phyloP scores from a whole-genome alignment of 78 protist genomes.

The slime mould (Dictyostelium discoideum) region DNA sequence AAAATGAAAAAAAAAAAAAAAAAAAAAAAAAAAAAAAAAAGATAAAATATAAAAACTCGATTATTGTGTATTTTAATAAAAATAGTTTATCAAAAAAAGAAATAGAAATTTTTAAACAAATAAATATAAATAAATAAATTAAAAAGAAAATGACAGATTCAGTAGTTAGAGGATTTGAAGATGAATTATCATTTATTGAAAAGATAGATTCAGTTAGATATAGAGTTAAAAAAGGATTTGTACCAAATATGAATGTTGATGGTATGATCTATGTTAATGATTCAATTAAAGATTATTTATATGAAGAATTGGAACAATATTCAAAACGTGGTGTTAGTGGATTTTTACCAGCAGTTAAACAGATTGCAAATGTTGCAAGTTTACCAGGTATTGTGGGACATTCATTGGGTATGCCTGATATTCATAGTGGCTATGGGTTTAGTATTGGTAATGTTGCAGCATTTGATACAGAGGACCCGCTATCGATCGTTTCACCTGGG shows the following conservation, averaged over 20 bases:
- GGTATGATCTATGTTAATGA: slow-evolving; percentile 92
- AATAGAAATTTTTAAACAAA: neutral
- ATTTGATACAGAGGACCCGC: slow-evolving; percentile 94
- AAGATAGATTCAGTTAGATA: slow-evolving; percentile 68
- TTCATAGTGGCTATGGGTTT: slow-evolving; percentile 96
- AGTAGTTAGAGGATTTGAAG: slow-evolving; percentile 42
- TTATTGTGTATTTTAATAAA: no score
- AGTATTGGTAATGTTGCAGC: slow-evolving; percentile 98
- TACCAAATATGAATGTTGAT: slow-evolving; percentile 90
- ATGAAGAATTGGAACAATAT: slow-evolving; percentile 90
- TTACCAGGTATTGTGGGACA: slow-evolving; percentile 95
- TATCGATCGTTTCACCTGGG: slow-evolving; percentile 97
- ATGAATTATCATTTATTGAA: slow-evolving; percentile 83
- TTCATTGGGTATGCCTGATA: slow-evolving; percentile 95
- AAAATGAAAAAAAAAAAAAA: no score
- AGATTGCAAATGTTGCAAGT: slow-evolving; percentile 94
- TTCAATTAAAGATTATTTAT: slow-evolving; percentile 72
- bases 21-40: no score
- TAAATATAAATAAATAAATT: neutral
- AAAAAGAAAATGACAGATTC: neutral
- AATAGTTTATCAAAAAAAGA: neutral
- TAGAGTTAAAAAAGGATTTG: slow-evolving; percentile 89
- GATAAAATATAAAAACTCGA: neutral
- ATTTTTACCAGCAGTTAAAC: slow-evolving; percentile 90
- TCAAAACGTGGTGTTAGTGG: slow-evolving; percentile 71